Percentiles rank a stretch among this genome's conserved stretches.
Conservation (phyloP, 2,329 filamentous ascomycete species). For the Magnaporthiopsis poae region DNA sequence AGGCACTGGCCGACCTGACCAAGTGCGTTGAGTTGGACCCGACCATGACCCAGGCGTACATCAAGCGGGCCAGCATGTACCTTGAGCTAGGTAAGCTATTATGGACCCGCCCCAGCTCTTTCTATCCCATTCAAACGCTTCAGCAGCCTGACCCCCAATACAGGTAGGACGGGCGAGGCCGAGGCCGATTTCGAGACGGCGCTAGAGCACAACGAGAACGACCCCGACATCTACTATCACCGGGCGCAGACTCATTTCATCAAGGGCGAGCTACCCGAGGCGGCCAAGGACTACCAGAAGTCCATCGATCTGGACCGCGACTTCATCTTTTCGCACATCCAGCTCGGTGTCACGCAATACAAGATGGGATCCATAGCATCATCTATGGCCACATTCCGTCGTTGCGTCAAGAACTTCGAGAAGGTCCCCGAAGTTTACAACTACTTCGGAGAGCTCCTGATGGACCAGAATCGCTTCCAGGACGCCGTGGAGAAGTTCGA, state of each 20-base stretch:
- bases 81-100: conserved; percentile 66
- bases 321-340: conserved; percentile 99
- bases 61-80: conserved; percentile 97
- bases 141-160: background rate
- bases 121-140: background rate
- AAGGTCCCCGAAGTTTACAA: conserved; percentile 97
- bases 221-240: conserved; percentile 98
- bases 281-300: conserved; percentile 97
- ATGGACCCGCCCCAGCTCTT: background rate
- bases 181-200: conserved; percentile 80
- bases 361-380: conserved; percentile 98
- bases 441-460: conserved; percentile 93
- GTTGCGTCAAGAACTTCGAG: conserved; percentile 97
- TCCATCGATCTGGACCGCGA: conserved; percentile 91
- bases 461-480: conserved; percentile 90
- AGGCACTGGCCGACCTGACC: conserved; percentile 75
- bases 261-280: conserved; percentile 82
- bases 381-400: conserved; percentile 94
- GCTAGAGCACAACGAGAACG: conserved; percentile 70
- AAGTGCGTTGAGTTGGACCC: conserved; percentile 88
- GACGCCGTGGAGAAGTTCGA: conserved; percentile 98
- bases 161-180: conserved; percentile 75
- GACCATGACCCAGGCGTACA: conserved; percentile 85
- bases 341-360: conserved; percentile 97
- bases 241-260: conserved; percentile 97